These are phyloP conservation scores for Symbiodinium natans DNA, from an alignment of 73 alveolate species.

Conservation along the genomic window DNA sequence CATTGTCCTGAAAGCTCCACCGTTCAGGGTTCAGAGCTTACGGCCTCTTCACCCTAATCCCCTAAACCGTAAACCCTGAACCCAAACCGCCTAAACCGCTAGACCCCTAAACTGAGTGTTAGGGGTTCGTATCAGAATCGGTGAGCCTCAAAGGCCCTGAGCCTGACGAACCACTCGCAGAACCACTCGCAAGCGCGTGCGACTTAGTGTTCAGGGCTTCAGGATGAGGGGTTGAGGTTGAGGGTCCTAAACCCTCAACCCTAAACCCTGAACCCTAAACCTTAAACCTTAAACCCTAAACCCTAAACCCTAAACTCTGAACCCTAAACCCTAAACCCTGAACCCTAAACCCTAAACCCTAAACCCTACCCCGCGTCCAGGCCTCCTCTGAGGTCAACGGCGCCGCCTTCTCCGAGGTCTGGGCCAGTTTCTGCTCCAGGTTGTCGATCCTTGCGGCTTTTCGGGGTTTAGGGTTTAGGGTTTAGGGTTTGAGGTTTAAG, in stretches of 20 bases:
- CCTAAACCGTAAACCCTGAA: neutral
- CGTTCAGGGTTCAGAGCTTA: neutral
- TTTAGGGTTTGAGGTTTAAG: too few species aligned
- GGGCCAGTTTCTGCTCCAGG: constrained; percentile 39
- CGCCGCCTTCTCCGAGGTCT: constrained; percentile 10
- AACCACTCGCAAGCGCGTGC: too few species aligned
- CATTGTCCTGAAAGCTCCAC: constrained; percentile 10
- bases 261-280: too few species aligned
- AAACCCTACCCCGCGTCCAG: neutral
- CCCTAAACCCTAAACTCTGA: too few species aligned
- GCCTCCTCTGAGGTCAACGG: constrained; percentile 30
- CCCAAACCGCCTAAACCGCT: neutral
- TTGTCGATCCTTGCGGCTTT: neutral
- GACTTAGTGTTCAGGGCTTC: too few species aligned
- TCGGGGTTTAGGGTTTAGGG: too few species aligned
- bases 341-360: neutral
- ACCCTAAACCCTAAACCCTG: neutral
- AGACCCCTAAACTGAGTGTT: neutral
- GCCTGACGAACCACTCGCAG: too few species aligned
- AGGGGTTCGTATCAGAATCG: too few species aligned
- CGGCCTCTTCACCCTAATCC: neutral
- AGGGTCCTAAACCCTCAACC: too few species aligned
- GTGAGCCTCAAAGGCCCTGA: too few species aligned
- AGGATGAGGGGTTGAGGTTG: too few species aligned
- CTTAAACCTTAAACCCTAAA: too few species aligned